phyloP scores from a whole-genome alignment of 352 stramenopile genomes.

The Saprolegnia parasitica region DNA sequence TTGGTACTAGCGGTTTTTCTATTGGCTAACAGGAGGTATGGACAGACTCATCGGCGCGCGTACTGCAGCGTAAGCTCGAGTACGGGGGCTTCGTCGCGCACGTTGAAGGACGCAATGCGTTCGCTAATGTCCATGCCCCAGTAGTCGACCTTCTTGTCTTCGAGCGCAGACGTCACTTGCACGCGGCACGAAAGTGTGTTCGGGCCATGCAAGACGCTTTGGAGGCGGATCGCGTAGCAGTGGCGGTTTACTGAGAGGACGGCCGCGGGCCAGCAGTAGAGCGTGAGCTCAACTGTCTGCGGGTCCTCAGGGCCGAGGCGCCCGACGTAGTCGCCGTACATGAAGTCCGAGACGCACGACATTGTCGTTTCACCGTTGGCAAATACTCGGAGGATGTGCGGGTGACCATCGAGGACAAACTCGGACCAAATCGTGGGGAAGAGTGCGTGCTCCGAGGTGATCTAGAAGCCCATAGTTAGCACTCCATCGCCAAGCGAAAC shows the following conservation, averaged over 20 bases:
- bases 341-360: neutral
- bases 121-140: constrained; percentile 17
- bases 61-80: constrained; percentile 6
- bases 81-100: neutral
- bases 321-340: constrained; percentile 26
- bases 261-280: constrained; percentile 17
- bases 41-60: neutral
- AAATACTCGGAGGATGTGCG: constrained; percentile 21
- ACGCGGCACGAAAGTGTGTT: neutral
- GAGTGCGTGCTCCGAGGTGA: constrained; percentile 7
- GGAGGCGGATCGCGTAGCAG: constrained; percentile 6
- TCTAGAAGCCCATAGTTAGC: neutral
- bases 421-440: constrained; percentile 12
- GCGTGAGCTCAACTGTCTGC: neutral
- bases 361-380: constrained; percentile 27
- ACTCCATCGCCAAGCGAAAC: no score
- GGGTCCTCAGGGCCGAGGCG: neutral
- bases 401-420: constrained; percentile 11
- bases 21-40: neutral
- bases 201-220: neutral
- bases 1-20: neutral
- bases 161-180: neutral
- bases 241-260: neutral
- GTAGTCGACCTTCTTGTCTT: constrained; percentile 13
- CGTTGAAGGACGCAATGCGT: constrained; percentile 14